These are phyloP conservation scores for Chamaenerion angustifolium DNA, from an alignment of 345 rosid species.

Conservation along the genomic window DNA sequence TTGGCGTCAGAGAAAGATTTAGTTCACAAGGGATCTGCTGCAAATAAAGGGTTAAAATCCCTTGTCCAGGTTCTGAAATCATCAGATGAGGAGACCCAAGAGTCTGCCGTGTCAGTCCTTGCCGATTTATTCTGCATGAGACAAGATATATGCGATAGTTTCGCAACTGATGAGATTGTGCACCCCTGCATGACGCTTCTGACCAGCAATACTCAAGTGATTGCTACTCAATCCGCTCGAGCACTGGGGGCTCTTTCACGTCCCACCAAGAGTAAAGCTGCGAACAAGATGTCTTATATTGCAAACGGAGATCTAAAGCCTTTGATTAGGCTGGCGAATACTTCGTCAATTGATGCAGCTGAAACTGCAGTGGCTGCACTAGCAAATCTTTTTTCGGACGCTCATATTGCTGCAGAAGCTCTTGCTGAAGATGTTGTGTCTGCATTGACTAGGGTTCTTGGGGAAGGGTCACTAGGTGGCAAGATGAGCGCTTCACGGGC, in stretches of 20 bases:
- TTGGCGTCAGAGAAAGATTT: slow-evolving; percentile 52
- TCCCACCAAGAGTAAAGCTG: slow-evolving; percentile 41
- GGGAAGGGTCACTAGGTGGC: slow-evolving; percentile 70
- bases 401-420: slow-evolving; percentile 64
- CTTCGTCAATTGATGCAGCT: slow-evolving; percentile 57
- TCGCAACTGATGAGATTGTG: slow-evolving; percentile 56
- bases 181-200: slow-evolving; percentile 60
- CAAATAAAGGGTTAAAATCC: slow-evolving; percentile 62
- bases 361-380: slow-evolving; percentile 72
- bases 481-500: slow-evolving; percentile 65
- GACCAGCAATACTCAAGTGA: slow-evolving; percentile 48
- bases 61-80: slow-evolving; percentile 60
- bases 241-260: slow-evolving; percentile 67
- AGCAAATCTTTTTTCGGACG: slow-evolving; percentile 69
- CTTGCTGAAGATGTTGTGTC: slow-evolving; percentile 71
- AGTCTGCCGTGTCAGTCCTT: slow-evolving; percentile 64
- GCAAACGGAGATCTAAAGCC: slow-evolving; percentile 60
- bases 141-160: slow-evolving; percentile 69
- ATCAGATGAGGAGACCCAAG: slow-evolving; percentile 65
- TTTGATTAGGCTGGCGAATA: slow-evolving; percentile 55
- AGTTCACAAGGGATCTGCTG: slow-evolving; percentile 51
- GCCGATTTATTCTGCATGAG: slow-evolving; percentile 68
- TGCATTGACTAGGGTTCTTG: slow-evolving; percentile 66
- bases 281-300: slow-evolving; percentile 38
- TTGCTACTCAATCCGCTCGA: slow-evolving; percentile 68